Percentiles rank a stretch among this genome's conserved stretches.
Evolutionary conservation across 495 filamentous ascomycete species (phyloP).

Genomic region (Lentithecium fluviatile): DNA sequence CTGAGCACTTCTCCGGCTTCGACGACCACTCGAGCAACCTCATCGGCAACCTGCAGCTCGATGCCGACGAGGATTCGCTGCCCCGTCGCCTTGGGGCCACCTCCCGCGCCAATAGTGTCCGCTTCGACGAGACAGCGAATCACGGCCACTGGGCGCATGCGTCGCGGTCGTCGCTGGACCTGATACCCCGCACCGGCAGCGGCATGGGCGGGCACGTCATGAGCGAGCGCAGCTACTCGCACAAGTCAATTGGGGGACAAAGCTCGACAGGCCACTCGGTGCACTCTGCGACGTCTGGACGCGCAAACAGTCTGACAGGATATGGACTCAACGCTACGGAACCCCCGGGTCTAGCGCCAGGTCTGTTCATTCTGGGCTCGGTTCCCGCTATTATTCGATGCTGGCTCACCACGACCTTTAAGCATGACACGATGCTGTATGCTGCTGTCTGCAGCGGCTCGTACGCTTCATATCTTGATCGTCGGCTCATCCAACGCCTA

Average conservation of each 20-base stretch:
- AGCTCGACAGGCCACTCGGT: constrained; percentile 84
- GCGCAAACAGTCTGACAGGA: constrained; percentile 77
- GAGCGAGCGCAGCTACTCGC: constrained; percentile 85
- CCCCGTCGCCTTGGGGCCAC: constrained; percentile 73
- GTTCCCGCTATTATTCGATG: constrained; percentile 93
- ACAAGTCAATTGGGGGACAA: constrained; percentile 94
- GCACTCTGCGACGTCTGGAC: constrained; percentile 63
- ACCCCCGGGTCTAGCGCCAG: constrained; percentile 71
- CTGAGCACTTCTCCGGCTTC: constrained; percentile 78
- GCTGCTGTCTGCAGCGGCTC: constrained; percentile 91
- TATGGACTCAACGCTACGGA: constrained; percentile 65
- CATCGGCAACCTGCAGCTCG: constrained; percentile 72
- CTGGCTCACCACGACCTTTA: constrained; percentile 85
- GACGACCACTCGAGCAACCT: constrained; percentile 74
- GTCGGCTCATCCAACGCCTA: constrained; percentile 67
- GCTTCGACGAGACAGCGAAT: constrained; percentile 96
- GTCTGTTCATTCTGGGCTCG: constrained; percentile 76
- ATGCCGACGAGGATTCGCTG: constrained; percentile 78
- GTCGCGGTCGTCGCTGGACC: constrained; percentile 75
- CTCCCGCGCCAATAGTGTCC: constrained; percentile 93
- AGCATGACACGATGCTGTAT: constrained; percentile 81
- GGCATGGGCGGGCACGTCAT: constrained; percentile 78
- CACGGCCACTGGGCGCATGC: constrained; percentile 86
- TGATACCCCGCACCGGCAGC: constrained; percentile 75
- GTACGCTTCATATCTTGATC: constrained; percentile 75